Evolutionary conservation across 192 early-diverging fungal genomes (phyloP), one percentile per base, ranked within the genome.

Genomic region (Entomortierella lignicola): DNA sequence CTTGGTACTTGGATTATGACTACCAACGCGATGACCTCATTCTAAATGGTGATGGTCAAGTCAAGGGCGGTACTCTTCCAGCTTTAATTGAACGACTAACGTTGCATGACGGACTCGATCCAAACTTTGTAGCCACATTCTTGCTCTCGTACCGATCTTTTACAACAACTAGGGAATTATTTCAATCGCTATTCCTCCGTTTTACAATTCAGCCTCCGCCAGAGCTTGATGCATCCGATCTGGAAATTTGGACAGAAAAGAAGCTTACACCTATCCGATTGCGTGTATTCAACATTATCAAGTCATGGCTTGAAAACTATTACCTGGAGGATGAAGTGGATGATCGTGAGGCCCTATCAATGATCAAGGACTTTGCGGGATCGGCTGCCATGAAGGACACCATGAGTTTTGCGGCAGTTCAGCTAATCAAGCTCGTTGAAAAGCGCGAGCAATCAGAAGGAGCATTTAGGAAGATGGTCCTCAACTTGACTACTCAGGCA

Each of bases 61-160:
- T 95, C 43, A 93, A 89, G 57, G 92, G 92, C 21, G 93, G 85
- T 11, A 91, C 87, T 10, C 68, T 95, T 30, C 81, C 87, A 32
- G 90, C 90, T 8, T 73, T 95, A 42, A 85, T 95, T 18, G 92
- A 92, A 71, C 84, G 89, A 20, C 63, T 95, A 47, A 95, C 94
- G 0, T 43, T 87, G 43, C 93, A 95, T 64, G 91, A 92, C 61
- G 63, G 69, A 13, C 55, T 87, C 82, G 96, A 98, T 56, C 79
- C 90, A 50, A 90, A 91, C 70, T 97, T 94, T 84, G 89, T 89
- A 47, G 88, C 87, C 23, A 93, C 95, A 0, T 96, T 98, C 85
- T 81, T 98, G 65, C 81, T 99, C 26, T 95, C 97, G 3, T 98
- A 96, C 80, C 91, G 94, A 47, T 94, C 95, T 13, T 97, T 98